phyloP scores from a whole-genome alignment of 2,329 filamentous ascomycete species.

The Juglanconis sp. region DNA sequence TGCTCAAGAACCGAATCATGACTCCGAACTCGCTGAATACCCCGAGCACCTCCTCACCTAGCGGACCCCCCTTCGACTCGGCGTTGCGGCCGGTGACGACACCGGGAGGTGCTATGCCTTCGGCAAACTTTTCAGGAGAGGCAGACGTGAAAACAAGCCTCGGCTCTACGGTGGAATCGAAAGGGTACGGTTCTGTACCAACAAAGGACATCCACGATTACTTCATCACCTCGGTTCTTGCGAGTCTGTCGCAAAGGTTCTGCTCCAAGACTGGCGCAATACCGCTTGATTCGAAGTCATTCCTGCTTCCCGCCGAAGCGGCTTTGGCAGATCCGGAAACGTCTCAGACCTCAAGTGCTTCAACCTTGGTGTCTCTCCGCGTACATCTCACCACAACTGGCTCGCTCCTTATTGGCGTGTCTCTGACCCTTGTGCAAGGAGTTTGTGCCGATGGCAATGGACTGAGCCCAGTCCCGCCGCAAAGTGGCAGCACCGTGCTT shows the following conservation, averaged over 20 bases:
- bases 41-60: constrained; percentile 45
- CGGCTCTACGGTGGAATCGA: constrained; percentile 28
- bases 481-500: constrained; percentile 44
- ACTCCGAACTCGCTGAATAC: constrained; percentile 40
- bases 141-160: constrained; percentile 28
- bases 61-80: constrained; percentile 37
- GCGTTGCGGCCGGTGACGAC: constrained; percentile 29
- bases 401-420: constrained; percentile 47
- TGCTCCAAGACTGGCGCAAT: constrained; percentile 47
- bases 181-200: constrained; percentile 32
- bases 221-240: constrained; percentile 51
- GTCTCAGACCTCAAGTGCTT: constrained; percentile 22
- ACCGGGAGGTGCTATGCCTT: constrained; percentile 6
- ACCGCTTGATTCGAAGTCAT: constrained; percentile 50
- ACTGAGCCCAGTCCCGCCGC: constrained; percentile 35
- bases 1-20: constrained; percentile 42
- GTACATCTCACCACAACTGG: constrained; percentile 56
- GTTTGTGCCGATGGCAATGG: constrained; percentile 45
- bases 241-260: constrained; percentile 48
- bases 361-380: constrained; percentile 48
- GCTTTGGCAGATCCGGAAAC: constrained; percentile 29
- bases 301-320: constrained; percentile 40
- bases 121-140: constrained; percentile 17
- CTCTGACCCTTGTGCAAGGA: constrained; percentile 45
- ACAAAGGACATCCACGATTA: constrained; percentile 49